Conservation (phyloP, 768 basidiomycete species). For the Leucogyrophana mollusca region DNA sequence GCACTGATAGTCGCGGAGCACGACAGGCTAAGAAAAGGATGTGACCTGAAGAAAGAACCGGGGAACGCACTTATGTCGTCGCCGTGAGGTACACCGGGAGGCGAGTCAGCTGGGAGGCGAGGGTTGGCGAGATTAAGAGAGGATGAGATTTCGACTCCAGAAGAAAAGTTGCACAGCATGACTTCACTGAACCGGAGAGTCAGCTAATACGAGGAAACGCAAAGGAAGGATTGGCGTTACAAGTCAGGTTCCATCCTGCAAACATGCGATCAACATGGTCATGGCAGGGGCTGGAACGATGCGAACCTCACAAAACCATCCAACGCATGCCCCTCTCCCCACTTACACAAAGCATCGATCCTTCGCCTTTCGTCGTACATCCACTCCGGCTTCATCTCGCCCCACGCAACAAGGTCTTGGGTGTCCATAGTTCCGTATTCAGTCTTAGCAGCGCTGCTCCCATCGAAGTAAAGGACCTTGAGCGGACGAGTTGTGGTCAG, state of each 20-base stretch:
- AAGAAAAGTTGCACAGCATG: constrained; percentile 46
- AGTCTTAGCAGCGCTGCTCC: constrained; percentile 14
- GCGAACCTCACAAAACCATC: constrained; percentile 33
- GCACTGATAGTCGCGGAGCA: not conserved
- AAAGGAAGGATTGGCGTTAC: constrained; percentile 28
- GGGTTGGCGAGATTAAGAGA: constrained; percentile 34
- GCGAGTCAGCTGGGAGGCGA: not conserved
- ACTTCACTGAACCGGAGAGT: constrained; percentile 35
- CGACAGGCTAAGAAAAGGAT: too few relatives aligned
- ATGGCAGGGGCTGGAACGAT: too few relatives aligned
- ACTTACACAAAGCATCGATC: constrained; percentile 28
- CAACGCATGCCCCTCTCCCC: constrained; percentile 28
- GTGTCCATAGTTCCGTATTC: constrained; percentile 30
- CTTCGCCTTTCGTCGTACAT: constrained; percentile 19
- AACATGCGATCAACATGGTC: too few relatives aligned
- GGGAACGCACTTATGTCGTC: too few relatives aligned
- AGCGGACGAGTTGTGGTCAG: constrained; percentile 10
- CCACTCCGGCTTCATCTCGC: constrained; percentile 16
- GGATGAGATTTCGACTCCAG: constrained; percentile 38
- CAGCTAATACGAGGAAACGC: not conserved
- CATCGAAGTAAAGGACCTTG: constrained; percentile 11
- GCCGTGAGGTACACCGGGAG: too few relatives aligned
- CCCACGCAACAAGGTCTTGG: constrained; percentile 36
- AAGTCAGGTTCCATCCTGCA: constrained; percentile 50
- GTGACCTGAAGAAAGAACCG: too few relatives aligned